Percentiles rank a stretch among this genome's conserved stretches.
These are phyloP conservation scores for Epichloe festucae DNA, from an alignment of 2,329 filamentous ascomycete species.

Conservation along the genomic window DNA sequence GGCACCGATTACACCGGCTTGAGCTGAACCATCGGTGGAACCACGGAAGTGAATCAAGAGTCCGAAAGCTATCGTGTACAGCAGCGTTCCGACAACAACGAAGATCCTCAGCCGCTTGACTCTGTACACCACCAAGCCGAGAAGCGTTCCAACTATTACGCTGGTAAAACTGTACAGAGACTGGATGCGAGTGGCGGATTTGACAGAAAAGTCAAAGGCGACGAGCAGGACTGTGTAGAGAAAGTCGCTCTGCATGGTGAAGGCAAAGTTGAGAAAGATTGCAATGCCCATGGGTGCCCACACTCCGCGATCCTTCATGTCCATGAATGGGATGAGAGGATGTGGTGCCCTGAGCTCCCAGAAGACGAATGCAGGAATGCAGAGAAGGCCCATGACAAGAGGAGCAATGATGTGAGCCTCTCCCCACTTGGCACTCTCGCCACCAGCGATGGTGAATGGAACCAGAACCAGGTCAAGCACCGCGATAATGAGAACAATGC, in stretches of 20 bases:
- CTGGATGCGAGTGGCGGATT: slow-evolving; percentile 34
- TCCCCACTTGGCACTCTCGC: slow-evolving; percentile 31
- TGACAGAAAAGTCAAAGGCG: slow-evolving; percentile 34
- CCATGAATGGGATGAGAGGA: slow-evolving; percentile 41
- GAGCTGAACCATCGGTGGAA: slow-evolving; percentile 29
- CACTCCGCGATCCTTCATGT: slow-evolving; percentile 37
- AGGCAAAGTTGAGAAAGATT: slow-evolving; percentile 28
- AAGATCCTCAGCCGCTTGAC: slow-evolving; percentile 41
- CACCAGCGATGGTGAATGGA: slow-evolving; percentile 44
- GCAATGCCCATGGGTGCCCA: slow-evolving; percentile 32
- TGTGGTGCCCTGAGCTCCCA: slow-evolving; percentile 47
- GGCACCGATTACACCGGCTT: slow-evolving; percentile 43
- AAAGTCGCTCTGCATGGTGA: slow-evolving; percentile 35
- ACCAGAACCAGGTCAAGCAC: slow-evolving; percentile 49
- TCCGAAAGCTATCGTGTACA: slow-evolving; percentile 40
- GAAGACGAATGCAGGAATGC: slow-evolving; percentile 40
- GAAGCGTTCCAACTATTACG: slow-evolving; percentile 32
- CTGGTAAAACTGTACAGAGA: slow-evolving; percentile 37
- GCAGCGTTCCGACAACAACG: slow-evolving; percentile 36
- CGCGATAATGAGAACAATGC: slow-evolving; percentile 40
- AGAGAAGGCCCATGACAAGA: slow-evolving; percentile 42
- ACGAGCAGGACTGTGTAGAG: slow-evolving; percentile 40
- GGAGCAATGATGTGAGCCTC: slow-evolving; percentile 40
- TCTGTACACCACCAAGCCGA: slow-evolving; percentile 34
- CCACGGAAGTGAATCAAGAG: slow-evolving; percentile 45